Evolutionary conservation across 2,329 filamentous ascomycete species (phyloP).

Genomic region (Fusarium lyarnte): DNA sequence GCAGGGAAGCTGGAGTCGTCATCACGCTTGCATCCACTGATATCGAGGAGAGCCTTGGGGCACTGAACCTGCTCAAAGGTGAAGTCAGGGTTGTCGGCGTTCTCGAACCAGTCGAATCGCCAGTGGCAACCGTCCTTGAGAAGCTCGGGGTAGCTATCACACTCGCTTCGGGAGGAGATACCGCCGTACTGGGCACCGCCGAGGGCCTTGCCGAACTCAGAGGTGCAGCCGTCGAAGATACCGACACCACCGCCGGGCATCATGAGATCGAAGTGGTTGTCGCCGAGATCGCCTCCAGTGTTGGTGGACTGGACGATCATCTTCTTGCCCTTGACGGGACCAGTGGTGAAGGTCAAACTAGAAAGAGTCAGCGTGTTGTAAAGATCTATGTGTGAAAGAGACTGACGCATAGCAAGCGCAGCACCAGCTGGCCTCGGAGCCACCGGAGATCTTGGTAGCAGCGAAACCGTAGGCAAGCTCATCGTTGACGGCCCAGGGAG

Average conservation of each 20-base stretch:
- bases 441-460: constrained; percentile 65
- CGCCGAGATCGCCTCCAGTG: constrained; percentile 65
- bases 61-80: constrained; percentile 66
- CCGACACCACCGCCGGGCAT: constrained; percentile 66
- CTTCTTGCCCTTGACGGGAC: constrained; percentile 65
- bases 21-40: constrained; percentile 49
- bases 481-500: constrained; percentile 69
- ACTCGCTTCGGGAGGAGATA: constrained; percentile 60
- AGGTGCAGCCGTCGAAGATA: constrained; percentile 61
- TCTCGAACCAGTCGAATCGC: constrained; percentile 72
- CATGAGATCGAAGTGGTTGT: constrained; percentile 68
- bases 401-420: constrained; percentile 69
- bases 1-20: constrained; percentile 46
- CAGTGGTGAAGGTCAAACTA: constrained; percentile 60
- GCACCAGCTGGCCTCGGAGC: constrained; percentile 70
- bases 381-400: not conserved
- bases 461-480: constrained; percentile 71
- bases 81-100: constrained; percentile 66
- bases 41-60: constrained; percentile 57
- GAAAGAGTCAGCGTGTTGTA: not conserved
- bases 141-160: constrained; percentile 61
- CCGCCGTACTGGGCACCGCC: constrained; percentile 69
- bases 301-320: constrained; percentile 73
- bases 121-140: constrained; percentile 69
- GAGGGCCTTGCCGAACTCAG: constrained; percentile 53